Evolutionary conservation across 1,284 basidiomycete species (phyloP).

Genomic region (Sanghuangporus weigelae): DNA sequence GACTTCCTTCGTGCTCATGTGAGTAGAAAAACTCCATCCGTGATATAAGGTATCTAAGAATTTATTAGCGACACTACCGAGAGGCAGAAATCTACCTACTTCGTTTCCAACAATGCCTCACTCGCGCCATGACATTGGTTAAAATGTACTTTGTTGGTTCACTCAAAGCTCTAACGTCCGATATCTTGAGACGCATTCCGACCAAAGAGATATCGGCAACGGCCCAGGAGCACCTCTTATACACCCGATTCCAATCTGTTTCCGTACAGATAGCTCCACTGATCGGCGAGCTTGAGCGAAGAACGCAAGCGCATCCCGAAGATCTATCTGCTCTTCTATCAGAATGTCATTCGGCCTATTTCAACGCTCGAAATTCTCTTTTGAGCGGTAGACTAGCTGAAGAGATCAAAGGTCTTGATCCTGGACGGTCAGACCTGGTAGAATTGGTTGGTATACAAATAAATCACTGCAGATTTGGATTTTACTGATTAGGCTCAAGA

Average conservation of each 20-base stretch:
- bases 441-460: constrained; percentile 55
- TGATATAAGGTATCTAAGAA: neutral
- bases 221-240: constrained; percentile 79
- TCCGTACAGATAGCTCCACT: constrained; percentile 71
- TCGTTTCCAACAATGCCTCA: constrained; percentile 94
- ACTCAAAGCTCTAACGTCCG: constrained; percentile 65
- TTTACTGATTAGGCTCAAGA: constrained; percentile 39
- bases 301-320: constrained; percentile 65
- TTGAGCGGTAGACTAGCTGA: constrained; percentile 66
- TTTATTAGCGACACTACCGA: constrained; percentile 73
- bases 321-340: constrained; percentile 72
- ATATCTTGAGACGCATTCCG: constrained; percentile 66
- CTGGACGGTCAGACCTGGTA: constrained; percentile 73
- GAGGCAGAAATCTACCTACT: constrained; percentile 90
- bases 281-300: constrained; percentile 77
- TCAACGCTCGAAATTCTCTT: constrained; percentile 64
- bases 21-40: constrained; percentile 29
- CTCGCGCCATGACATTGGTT: constrained; percentile 91
- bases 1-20: constrained; percentile 84
- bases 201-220: constrained; percentile 82
- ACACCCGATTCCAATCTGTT: constrained; percentile 78
- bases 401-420: constrained; percentile 81
- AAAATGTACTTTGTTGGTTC: constrained; percentile 90
- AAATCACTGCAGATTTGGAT: neutral
- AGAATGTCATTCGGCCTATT: constrained; percentile 84